Evolutionary conservation across 2,329 filamentous ascomycete genomes (phyloP).

Genomic region (Neopestalotiopsis sp.): DNA sequence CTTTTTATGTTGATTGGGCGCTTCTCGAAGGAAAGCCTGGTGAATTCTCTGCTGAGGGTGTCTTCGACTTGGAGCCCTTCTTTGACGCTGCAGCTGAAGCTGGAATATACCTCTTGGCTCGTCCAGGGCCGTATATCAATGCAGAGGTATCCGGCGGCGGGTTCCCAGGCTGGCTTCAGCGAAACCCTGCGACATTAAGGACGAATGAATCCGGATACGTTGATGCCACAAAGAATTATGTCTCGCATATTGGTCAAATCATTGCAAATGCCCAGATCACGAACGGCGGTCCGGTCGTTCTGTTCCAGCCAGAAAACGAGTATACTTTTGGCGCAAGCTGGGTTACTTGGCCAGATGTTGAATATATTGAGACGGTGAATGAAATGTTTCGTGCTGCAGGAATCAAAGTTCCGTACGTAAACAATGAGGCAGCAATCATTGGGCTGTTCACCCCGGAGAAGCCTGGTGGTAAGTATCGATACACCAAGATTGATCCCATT

Average conservation of each 20-base stretch:
- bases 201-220: conserved; percentile 67
- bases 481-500: not conserved
- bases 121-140: conserved; percentile 78
- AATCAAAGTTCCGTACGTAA: conserved; percentile 76
- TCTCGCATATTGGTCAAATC: conserved; percentile 63
- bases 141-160: conserved; percentile 70
- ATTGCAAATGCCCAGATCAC: conserved; percentile 82
- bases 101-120: conserved; percentile 75
- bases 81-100: conserved; percentile 75
- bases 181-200: conserved; percentile 67
- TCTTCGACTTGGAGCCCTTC: conserved; percentile 76
- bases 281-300: conserved; percentile 79
- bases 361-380: conserved; percentile 74
- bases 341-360: conserved; percentile 64
- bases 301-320: conserved; percentile 84
- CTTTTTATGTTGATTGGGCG: conserved; percentile 82
- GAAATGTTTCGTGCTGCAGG: conserved; percentile 71
- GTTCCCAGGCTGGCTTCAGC: conserved; percentile 80
- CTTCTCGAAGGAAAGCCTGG: conserved; percentile 76
- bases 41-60: conserved; percentile 70
- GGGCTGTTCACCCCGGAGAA: conserved; percentile 70
- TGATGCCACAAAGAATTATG: conserved; percentile 66
- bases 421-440: conserved; percentile 68
- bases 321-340: conserved; percentile 60
- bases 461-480: conserved; percentile 40